Conservation (phyloP, 306 rosid genomes). For the Gleditsia sinensis region DNA sequence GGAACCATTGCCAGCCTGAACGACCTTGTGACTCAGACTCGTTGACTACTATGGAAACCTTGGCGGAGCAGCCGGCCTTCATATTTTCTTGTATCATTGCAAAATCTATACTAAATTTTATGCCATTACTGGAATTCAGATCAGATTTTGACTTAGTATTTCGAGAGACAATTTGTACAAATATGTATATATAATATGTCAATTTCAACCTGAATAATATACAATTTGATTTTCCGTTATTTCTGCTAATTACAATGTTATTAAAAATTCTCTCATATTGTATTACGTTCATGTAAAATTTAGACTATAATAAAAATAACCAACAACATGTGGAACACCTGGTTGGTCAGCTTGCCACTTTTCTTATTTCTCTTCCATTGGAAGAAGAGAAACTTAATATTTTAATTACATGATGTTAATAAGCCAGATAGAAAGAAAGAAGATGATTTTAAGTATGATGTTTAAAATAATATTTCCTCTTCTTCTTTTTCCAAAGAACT, state of each 20-base stretch:
- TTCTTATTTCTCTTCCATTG: no score
- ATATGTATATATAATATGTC: background rate
- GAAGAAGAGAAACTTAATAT: background rate
- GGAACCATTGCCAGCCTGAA: conserved; percentile 63
- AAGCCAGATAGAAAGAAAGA: background rate
- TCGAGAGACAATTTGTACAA: background rate
- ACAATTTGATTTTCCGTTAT: no score
- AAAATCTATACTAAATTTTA: background rate
- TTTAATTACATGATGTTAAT: background rate
- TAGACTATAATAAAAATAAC: no score
- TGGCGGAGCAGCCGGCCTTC: background rate
- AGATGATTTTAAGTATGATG: background rate
- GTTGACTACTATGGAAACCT: background rate
- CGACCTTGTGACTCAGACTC: background rate
- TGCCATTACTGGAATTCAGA: background rate
- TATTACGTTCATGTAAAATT: no score
- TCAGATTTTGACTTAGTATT: background rate
- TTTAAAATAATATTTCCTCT: no score
- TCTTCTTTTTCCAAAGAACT: no score
- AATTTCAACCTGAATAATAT: background rate
- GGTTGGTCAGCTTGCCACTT: no score
- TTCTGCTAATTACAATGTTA: no score
- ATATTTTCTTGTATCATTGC: background rate
- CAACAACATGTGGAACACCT: no score
- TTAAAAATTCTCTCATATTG: no score